Evolutionary conservation across 225 moss, liverwort and hornwort genomes (phyloP).

Genomic region (Polytrichum commune): DNA sequence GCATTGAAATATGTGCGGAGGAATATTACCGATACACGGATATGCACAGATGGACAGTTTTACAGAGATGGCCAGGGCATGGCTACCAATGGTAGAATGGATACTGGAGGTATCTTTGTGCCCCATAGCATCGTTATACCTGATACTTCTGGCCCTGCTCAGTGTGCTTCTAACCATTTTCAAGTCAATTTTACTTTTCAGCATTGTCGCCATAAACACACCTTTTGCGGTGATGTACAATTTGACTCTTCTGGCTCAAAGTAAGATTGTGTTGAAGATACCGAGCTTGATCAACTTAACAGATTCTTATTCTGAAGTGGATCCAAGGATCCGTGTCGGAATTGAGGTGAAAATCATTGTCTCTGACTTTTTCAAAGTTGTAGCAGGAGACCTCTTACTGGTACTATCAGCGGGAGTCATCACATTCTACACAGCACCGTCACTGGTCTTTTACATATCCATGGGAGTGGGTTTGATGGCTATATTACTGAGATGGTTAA

Average conservation of each 20-base stretch:
- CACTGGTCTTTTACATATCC: neutral
- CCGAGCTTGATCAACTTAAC: neutral
- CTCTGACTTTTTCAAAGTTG: neutral
- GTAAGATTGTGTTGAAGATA: neutral
- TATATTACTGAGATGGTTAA: neutral
- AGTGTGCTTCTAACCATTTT: neutral
- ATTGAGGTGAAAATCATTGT: conserved; percentile 5
- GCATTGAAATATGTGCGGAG: neutral
- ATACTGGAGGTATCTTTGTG: neutral
- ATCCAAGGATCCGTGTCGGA: neutral
- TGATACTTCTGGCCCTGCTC: conserved; percentile 1
- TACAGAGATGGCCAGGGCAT: neutral
- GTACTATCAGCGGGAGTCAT: conserved; percentile 1
- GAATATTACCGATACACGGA: neutral
- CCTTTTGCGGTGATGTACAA: conserved; percentile 2
- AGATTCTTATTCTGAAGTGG: neutral
- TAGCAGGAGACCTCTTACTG: conserved; percentile 2
- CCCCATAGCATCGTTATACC: neutral
- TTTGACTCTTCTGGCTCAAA: neutral
- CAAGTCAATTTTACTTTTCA: neutral
- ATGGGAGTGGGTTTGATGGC: conserved; percentile 1
- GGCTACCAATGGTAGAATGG: neutral
- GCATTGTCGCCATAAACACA: neutral
- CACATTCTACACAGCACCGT: conserved; percentile 1
- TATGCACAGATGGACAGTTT: neutral